phyloP scores from a whole-genome alignment of 208 protist species.

The Leishmania lainsoni region DNA sequence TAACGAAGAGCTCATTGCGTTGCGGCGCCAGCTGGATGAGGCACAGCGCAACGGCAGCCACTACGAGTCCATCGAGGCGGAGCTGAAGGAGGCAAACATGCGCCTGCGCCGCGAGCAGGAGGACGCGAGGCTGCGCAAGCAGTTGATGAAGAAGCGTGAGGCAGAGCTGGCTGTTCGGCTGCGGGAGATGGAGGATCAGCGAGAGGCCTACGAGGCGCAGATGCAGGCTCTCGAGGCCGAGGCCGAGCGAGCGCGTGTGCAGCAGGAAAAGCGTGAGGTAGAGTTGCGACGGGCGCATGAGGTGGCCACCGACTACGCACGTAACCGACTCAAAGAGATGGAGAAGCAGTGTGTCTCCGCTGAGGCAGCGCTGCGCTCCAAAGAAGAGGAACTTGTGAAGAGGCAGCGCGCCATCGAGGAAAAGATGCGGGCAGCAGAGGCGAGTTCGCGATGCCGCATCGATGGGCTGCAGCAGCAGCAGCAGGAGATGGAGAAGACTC shows the following conservation, averaged over 20 bases:
- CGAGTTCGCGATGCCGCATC: constrained; percentile 43
- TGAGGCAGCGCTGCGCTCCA: constrained; percentile 48
- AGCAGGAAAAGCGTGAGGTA: constrained; percentile 55
- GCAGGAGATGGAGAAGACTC: constrained; percentile 43
- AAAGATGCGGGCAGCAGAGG: constrained; percentile 49
- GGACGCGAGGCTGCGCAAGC: constrained; percentile 37
- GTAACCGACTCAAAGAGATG: constrained; percentile 51
- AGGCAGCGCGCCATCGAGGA: constrained; percentile 58
- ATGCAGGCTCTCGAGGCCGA: constrained; percentile 72
- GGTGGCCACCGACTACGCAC: constrained; percentile 34
- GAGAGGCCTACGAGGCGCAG: constrained; percentile 58
- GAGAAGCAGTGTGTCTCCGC: constrained; percentile 47
- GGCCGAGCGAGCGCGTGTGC: constrained; percentile 40
- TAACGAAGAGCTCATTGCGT: constrained; percentile 62
- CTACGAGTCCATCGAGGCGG: constrained; percentile 48
- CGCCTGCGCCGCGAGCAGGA: constrained; percentile 57
- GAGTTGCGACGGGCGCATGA: constrained; percentile 46
- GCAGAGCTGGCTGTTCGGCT: constrained; percentile 47
- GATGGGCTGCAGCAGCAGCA: constrained; percentile 61
- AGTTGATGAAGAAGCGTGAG: constrained; percentile 64
- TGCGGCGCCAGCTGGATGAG: constrained; percentile 58
- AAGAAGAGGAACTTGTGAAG: constrained; percentile 44
- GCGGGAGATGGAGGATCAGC: constrained; percentile 64
- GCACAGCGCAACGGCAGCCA: constrained; percentile 39
- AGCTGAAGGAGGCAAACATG: constrained; percentile 52